These are phyloP conservation scores for Talaromyces rugulosus DNA, from an alignment of 2,329 filamentous ascomycete species.

Conservation along the genomic window DNA sequence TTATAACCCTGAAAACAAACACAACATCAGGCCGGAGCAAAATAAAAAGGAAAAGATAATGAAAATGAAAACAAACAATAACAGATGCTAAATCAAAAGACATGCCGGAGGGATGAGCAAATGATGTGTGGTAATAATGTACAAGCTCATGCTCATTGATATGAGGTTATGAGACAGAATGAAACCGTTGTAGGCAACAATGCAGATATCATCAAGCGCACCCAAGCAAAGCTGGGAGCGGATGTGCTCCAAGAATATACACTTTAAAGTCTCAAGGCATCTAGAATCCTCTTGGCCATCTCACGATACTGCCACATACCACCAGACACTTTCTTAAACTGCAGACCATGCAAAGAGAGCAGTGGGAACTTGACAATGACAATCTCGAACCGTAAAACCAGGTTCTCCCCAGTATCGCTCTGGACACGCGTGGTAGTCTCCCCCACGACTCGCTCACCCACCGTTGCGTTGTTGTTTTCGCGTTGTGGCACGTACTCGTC, in stretches of 20 bases:
- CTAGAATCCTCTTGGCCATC: conserved; percentile 93
- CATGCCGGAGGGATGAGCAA: neutral
- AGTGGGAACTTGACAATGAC: conserved; percentile 96
- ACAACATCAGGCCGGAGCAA: conserved; percentile 7
- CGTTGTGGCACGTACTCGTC: conserved; percentile 62
- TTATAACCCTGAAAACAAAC: neutral
- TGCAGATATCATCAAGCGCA: neutral
- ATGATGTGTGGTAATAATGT: neutral
- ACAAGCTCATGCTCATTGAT: neutral
- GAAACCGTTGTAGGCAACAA: neutral
- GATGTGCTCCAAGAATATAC: neutral
- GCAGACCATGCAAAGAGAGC: conserved; percentile 87
- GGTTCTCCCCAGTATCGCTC: conserved; percentile 77
- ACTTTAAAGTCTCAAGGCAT: conserved; percentile 70
- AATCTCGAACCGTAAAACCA: conserved; percentile 88
- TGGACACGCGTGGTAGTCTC: conserved; percentile 92
- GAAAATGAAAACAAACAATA: neutral
- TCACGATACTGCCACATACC: conserved; percentile 99
- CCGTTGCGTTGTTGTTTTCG: conserved; percentile 45
- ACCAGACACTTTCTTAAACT: conserved; percentile 94
- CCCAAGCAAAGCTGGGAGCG: neutral
- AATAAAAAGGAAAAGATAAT: neutral
- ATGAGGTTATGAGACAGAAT: neutral
- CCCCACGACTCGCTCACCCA: conserved; percentile 62
- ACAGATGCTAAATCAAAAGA: neutral